These are phyloP conservation scores for Samsoniella hepiali DNA, from an alignment of 2,329 filamentous ascomycete species.

Conservation along the genomic window DNA sequence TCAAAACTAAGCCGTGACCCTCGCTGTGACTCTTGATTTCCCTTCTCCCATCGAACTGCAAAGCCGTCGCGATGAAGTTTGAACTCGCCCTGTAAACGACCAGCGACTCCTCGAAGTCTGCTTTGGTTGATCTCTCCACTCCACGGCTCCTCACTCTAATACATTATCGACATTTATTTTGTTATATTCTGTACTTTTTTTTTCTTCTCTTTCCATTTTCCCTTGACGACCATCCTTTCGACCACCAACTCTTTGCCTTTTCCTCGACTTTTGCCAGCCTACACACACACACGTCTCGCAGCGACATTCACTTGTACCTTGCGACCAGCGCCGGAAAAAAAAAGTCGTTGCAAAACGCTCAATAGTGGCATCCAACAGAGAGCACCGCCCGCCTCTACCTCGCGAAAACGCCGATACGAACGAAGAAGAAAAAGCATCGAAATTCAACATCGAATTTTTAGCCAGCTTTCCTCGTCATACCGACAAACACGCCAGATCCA, in stretches of 20 bases:
- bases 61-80: constrained; percentile 51
- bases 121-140: constrained; percentile 42
- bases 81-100: constrained; percentile 48
- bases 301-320: constrained; percentile 53
- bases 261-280: constrained; percentile 21
- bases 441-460: neutral
- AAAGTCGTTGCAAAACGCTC: neutral
- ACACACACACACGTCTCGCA: constrained; percentile 27
- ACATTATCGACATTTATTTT: constrained; percentile 21
- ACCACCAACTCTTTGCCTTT: constrained; percentile 13
- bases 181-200: constrained; percentile 21
- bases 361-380: neutral
- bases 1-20: constrained; percentile 39
- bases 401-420: neutral
- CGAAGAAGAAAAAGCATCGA: neutral
- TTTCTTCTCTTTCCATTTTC: constrained; percentile 14
- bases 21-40: constrained; percentile 28
- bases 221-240: constrained; percentile 18
- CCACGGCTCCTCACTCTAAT: constrained; percentile 30
- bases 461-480: neutral
- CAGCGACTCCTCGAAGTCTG: constrained; percentile 56
- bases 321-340: constrained; percentile 28
- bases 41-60: constrained; percentile 47
- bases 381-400: neutral
- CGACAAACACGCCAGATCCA: constrained; percentile 6